phyloP scores from a whole-genome alignment of 306 rosid species.

The Aeschynomene evenia region DNA sequence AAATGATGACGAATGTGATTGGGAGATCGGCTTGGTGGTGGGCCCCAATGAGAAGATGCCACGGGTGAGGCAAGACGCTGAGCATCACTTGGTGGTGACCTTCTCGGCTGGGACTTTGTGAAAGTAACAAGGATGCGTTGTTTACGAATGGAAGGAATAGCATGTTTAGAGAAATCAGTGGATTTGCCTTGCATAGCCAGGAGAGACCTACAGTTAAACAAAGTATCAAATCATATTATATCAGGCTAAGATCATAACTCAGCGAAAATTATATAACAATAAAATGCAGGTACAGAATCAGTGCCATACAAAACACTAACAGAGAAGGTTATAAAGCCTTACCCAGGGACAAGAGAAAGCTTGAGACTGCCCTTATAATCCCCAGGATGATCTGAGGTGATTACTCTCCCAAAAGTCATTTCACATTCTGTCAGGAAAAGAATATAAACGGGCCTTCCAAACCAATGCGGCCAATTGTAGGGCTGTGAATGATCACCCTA shows the following conservation, averaged over 20 bases:
- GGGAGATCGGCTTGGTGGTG: slow-evolving; percentile 66
- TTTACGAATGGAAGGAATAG: slow-evolving; percentile 75
- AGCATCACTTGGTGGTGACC: slow-evolving; percentile 49
- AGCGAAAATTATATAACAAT: background rate
- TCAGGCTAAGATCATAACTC: slow-evolving; percentile 12
- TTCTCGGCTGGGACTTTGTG: slow-evolving; percentile 69
- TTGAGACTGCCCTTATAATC: slow-evolving; percentile 69
- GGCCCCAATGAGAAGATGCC: slow-evolving; percentile 61
- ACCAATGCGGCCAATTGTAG: slow-evolving; percentile 71
- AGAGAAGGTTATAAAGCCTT: slow-evolving; percentile 29
- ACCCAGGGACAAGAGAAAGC: slow-evolving; percentile 87
- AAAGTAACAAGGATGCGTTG: slow-evolving; percentile 79
- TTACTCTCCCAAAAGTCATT: slow-evolving; percentile 73
- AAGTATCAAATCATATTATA: background rate
- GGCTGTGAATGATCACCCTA: slow-evolving; percentile 98
- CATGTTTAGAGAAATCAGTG: slow-evolving; percentile 67
- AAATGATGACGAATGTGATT: slow-evolving; percentile 58
- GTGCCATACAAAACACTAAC: slow-evolving; percentile 11
- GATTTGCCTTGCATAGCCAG: slow-evolving; percentile 79
- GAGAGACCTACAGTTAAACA: slow-evolving; percentile 58
- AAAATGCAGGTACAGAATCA: background rate
- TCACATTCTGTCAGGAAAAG: slow-evolving; percentile 88
- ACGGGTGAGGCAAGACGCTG: slow-evolving; percentile 50
- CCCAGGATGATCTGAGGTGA: slow-evolving; percentile 71
- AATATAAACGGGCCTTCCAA: slow-evolving; percentile 74